Percentiles rank a stretch among this genome's conserved stretches.
These are phyloP conservation scores for Fomitopsis schrenkii DNA, from an alignment of 1,284 basidiomycete species.

Conservation along the genomic window DNA sequence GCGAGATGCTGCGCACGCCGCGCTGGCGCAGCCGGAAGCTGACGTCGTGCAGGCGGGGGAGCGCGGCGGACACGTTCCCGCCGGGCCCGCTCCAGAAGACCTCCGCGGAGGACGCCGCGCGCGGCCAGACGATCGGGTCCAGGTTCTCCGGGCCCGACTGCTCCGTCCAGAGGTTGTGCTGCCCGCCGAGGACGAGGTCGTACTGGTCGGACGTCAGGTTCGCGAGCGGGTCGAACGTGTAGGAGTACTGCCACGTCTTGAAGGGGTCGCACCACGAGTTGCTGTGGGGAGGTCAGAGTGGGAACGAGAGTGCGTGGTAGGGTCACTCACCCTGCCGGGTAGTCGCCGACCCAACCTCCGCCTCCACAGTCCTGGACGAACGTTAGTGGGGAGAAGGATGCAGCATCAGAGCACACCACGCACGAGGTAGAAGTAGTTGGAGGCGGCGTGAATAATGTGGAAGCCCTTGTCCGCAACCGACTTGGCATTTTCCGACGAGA, in stretches of 20 bases:
- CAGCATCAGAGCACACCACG: conserved; percentile 11
- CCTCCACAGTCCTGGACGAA: conserved; percentile 68
- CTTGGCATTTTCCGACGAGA: conserved; percentile 39
- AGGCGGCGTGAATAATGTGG: conserved; percentile 48
- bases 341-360: conserved; percentile 73
- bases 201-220: conserved; percentile 48
- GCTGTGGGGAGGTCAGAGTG: conserved; percentile 24
- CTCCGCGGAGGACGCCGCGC: conserved; percentile 76
- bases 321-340: conserved; percentile 34
- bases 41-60: conserved; percentile 76
- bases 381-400: not conserved
- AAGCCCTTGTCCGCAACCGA: conserved; percentile 45
- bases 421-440: conserved; percentile 61
- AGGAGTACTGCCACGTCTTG: conserved; percentile 74
- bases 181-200: conserved; percentile 63
- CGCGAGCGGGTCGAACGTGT: conserved; percentile 70
- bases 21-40: conserved; percentile 65
- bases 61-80: conserved; percentile 53
- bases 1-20: conserved; percentile 61
- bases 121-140: conserved; percentile 74
- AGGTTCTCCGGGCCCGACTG: conserved; percentile 70
- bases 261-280: conserved; percentile 70
- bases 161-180: conserved; percentile 78
- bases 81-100: conserved; percentile 76
- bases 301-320: not conserved